Conservation (phyloP, 2,329 filamentous ascomycete genomes). For the Gyromitra esculenta region DNA sequence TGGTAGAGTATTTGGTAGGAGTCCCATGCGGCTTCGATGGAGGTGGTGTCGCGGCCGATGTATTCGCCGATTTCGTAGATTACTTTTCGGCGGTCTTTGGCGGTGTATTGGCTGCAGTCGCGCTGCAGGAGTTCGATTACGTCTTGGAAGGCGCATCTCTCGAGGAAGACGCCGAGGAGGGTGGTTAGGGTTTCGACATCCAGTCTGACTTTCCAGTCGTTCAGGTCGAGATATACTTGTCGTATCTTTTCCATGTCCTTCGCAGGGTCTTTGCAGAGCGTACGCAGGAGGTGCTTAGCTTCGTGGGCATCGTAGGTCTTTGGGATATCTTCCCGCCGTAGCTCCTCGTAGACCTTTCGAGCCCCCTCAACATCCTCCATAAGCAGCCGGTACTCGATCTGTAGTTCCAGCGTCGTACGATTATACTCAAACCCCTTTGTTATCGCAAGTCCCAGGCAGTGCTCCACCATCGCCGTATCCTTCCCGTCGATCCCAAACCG, state of each 20-base stretch:
- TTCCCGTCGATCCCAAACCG: conserved; percentile 75
- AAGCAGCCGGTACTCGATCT: conserved; percentile 79
- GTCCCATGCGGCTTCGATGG: conserved; percentile 66
- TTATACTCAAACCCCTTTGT: conserved; percentile 74
- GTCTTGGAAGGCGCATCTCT: conserved; percentile 53
- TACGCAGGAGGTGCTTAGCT: conserved; percentile 51
- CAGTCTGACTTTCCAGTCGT: conserved; percentile 48
- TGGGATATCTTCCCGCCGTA: conserved; percentile 60
- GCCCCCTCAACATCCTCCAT: conserved; percentile 77
- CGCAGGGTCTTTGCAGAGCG: conserved; percentile 47
- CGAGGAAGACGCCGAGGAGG: conserved; percentile 51
- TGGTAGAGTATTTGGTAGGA: conserved; percentile 70
- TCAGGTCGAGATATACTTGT: conserved; percentile 52
- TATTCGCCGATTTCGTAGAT: conserved; percentile 55
- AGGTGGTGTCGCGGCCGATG: conserved; percentile 53
- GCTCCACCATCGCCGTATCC: conserved; percentile 69
- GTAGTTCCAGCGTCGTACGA: conserved; percentile 75
- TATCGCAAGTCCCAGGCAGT: conserved; percentile 61
- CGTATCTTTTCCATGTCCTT: conserved; percentile 45
- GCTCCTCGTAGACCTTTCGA: conserved; percentile 70
- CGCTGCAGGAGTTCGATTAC: conserved; percentile 54
- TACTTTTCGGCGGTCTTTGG: conserved; percentile 54
- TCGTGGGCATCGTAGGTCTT: conserved; percentile 44
- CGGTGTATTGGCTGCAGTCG: conserved; percentile 54
- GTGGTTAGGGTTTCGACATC: conserved; percentile 46